A percentile compares a stretch with the other conserved stretches of the same genome.
Evolutionary conservation across 768 basidiomycete genomes (phyloP).

Genomic region (Termitomyces sp.): DNA sequence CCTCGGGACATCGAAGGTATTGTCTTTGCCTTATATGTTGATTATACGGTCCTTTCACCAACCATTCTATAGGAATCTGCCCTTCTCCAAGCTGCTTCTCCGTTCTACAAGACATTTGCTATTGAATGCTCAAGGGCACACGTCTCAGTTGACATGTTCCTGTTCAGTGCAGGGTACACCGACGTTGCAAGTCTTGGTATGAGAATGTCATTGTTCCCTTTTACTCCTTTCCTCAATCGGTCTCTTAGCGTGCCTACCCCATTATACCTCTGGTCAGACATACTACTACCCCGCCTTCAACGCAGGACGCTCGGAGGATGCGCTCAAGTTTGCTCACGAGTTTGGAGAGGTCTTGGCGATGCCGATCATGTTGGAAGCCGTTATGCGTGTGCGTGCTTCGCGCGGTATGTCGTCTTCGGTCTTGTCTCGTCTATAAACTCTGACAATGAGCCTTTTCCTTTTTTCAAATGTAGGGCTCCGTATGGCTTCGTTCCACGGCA

Average conservation of each 20-base stretch:
- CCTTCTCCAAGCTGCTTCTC: slow-evolving; percentile 87
- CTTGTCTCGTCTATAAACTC: not conserved
- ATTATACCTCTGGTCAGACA: slow-evolving; percentile 97
- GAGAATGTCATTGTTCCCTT: slow-evolving; percentile 16
- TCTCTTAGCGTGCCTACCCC: slow-evolving; percentile 79
- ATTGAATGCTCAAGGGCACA: slow-evolving; percentile 98
- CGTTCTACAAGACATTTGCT: slow-evolving; percentile 98
- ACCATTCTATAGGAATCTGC: slow-evolving; percentile 68
- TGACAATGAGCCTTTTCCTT: not conserved
- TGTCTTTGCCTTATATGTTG: not conserved
- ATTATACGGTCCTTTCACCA: too few species aligned
- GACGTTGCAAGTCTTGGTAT: slow-evolving; percentile 92
- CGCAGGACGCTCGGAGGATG: slow-evolving; percentile 90
- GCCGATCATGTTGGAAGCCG: slow-evolving; percentile 95
- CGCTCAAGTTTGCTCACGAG: slow-evolving; percentile 97
- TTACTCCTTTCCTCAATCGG: not conserved
- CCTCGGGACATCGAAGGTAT: slow-evolving; percentile 88
- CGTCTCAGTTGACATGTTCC: slow-evolving; percentile 99
- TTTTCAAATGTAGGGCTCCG: slow-evolving; percentile 59
- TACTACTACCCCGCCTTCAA: slow-evolving; percentile 99
- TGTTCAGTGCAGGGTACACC: slow-evolving; percentile 91
- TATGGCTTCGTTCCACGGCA: slow-evolving; percentile 98
- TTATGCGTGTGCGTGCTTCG: slow-evolving; percentile 98
- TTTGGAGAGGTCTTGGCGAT: slow-evolving; percentile 91
- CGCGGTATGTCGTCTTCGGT: slow-evolving; percentile 53